Percentiles rank a stretch among this genome's conserved stretches.
Conservation (phyloP, 1,284 basidiomycete genomes). For the Ceratobasidium sp. region DNA sequence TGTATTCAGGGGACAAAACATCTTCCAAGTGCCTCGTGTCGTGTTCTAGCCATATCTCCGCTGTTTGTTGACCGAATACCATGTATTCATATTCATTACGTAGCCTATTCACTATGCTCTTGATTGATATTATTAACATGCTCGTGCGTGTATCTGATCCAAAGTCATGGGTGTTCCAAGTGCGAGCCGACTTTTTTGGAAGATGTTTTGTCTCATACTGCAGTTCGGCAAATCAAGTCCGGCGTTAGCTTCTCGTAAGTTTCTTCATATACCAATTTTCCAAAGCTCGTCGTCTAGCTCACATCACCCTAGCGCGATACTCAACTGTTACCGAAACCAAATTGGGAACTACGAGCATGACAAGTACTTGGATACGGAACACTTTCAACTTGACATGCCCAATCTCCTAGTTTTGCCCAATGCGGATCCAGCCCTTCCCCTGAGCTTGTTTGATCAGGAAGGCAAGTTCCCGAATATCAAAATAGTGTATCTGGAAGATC, state of each 20-base stretch:
- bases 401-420: slow-evolving; percentile 4
- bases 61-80: too few relatives aligned
- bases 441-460: not conserved
- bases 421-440: slow-evolving; percentile 8
- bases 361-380: not conserved
- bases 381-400: not conserved
- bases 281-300: not conserved
- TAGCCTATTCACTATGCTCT: too few relatives aligned
- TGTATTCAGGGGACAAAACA: too few relatives aligned
- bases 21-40: too few relatives aligned
- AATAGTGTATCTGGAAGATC: not conserved
- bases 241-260: not conserved
- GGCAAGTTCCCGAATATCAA: not conserved
- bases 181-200: too few relatives aligned
- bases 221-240: not conserved
- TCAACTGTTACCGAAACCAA: slow-evolving; percentile 11
- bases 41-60: too few relatives aligned
- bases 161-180: too few relatives aligned
- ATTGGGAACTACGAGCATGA: slow-evolving; percentile 10
- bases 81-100: too few relatives aligned
- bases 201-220: too few relatives aligned
- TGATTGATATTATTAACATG: too few relatives aligned
- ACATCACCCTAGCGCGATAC: not conserved
- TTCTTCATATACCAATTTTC: not conserved
- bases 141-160: too few relatives aligned